Conservation (phyloP, 2,329 filamentous ascomycete genomes). For the Colletotrichum spinosum region DNA sequence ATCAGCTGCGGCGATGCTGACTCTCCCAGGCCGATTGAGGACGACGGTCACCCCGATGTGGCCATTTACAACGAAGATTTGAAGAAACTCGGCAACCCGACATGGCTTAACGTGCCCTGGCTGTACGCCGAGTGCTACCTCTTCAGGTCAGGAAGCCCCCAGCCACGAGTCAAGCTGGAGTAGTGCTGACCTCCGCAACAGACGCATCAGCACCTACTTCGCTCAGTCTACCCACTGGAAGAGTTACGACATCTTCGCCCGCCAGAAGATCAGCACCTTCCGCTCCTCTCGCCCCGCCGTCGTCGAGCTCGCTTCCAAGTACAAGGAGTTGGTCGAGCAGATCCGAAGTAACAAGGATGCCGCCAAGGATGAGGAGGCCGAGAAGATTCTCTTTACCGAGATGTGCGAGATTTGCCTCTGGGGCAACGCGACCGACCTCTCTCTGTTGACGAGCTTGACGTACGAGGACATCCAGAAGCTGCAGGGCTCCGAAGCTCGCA, state of each 20-base stretch:
- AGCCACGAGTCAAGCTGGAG: not conserved
- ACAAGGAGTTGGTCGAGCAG: constrained; percentile 78
- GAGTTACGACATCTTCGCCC: constrained; percentile 87
- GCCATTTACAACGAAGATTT: constrained; percentile 88
- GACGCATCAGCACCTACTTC: constrained; percentile 86
- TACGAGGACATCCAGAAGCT: constrained; percentile 98
- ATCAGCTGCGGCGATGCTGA: constrained; percentile 19
- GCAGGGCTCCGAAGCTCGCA: constrained; percentile 88
- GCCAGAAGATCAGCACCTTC: constrained; percentile 93
- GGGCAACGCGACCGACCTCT: constrained; percentile 96
- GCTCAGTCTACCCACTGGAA: constrained; percentile 84
- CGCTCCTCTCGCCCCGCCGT: constrained; percentile 90
- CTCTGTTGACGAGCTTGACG: constrained; percentile 86
- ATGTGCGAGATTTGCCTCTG: constrained; percentile 98
- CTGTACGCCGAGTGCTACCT: constrained; percentile 95
- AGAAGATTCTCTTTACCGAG: constrained; percentile 85
- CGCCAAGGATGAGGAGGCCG: constrained; percentile 72
- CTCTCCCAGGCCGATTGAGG: constrained; percentile 71
- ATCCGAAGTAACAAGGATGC: constrained; percentile 66
- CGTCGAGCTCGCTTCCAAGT: constrained; percentile 82
- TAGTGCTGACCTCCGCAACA: constrained; percentile 37
- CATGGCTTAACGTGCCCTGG: constrained; percentile 90
- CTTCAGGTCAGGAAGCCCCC: constrained; percentile 69
- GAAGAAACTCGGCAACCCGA: constrained; percentile 75
- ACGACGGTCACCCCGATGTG: constrained; percentile 84